Conservation (phyloP, 2,329 filamentous ascomycete genomes). For the Alternaria brassicae region DNA sequence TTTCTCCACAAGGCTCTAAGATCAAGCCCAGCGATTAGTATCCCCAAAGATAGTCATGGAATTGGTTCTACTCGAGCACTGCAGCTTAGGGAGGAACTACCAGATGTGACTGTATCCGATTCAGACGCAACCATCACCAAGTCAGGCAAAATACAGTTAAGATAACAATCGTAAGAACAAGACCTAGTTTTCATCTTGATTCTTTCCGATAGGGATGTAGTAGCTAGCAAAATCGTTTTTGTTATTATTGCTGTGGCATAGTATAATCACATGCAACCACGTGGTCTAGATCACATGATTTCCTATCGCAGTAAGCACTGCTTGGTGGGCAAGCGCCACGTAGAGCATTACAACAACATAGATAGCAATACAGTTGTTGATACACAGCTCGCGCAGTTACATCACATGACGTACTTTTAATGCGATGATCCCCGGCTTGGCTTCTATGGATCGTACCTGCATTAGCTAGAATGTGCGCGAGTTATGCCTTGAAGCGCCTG, state of each 20-base stretch:
- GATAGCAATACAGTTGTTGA: constrained; percentile 1
- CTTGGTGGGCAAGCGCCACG: neutral
- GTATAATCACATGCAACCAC: neutral
- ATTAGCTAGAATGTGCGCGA: neutral
- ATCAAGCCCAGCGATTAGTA: neutral
- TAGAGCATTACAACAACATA: neutral
- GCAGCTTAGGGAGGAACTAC: constrained; percentile 7
- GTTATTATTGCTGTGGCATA: neutral
- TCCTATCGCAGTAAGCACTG: neutral
- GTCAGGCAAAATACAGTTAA: constrained; percentile 1
- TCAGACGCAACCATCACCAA: neutral
- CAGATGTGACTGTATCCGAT: neutral
- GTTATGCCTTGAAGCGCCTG: neutral
- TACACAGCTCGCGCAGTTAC: neutral
- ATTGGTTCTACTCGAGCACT: neutral
- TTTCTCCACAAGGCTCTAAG: constrained; percentile 9
- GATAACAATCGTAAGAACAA: neutral
- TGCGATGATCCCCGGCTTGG: neutral
- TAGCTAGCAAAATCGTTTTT: neutral
- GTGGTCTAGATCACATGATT: neutral
- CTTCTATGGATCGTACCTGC: neutral
- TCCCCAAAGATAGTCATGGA: neutral
- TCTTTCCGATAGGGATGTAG: neutral
- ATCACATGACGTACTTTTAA: neutral
- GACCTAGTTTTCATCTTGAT: neutral